Evolutionary conservation across 441 rosid genomes (phyloP).

Genomic region (Erodium chrysanthum): DNA sequence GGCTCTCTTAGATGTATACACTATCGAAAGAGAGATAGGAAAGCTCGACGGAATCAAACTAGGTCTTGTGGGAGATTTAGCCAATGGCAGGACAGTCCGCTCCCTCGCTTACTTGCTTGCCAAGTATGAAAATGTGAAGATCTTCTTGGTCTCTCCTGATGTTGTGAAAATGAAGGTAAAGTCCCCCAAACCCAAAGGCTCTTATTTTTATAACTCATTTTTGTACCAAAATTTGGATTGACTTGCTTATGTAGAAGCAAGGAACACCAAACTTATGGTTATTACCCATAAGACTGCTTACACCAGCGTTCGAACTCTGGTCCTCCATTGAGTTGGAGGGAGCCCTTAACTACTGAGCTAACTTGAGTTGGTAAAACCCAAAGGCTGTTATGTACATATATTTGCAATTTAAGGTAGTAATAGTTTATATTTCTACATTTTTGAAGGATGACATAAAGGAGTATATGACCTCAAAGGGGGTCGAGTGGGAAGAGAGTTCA

Average conservation of each 20-base stretch:
- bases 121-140: slow-evolving; percentile 69
- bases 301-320: too few species aligned
- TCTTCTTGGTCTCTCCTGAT: slow-evolving; percentile 85
- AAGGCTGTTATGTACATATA: neutral
- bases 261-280: too few species aligned
- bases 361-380: too few species aligned
- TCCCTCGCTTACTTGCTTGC: slow-evolving; percentile 90
- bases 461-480: slow-evolving; percentile 57
- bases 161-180: slow-evolving; percentile 90
- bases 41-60: slow-evolving; percentile 79
- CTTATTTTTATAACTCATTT: neutral
- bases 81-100: slow-evolving; percentile 89
- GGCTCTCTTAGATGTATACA: slow-evolving; percentile 91
- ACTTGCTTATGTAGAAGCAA: too few species aligned
- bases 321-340: too few species aligned
- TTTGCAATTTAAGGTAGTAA: neutral
- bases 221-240: too few species aligned
- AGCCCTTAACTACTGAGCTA: too few species aligned
- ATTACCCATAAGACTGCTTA: too few species aligned
- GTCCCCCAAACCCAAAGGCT: neutral
- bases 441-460: slow-evolving; percentile 85
- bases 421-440: neutral
- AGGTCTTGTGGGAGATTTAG: slow-evolving; percentile 93
- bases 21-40: slow-evolving; percentile 81
- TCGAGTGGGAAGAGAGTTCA: slow-evolving; percentile 80